These are phyloP conservation scores for Aspergillus melleus DNA, from an alignment of 2,329 filamentous ascomycete genomes.

Conservation along the genomic window DNA sequence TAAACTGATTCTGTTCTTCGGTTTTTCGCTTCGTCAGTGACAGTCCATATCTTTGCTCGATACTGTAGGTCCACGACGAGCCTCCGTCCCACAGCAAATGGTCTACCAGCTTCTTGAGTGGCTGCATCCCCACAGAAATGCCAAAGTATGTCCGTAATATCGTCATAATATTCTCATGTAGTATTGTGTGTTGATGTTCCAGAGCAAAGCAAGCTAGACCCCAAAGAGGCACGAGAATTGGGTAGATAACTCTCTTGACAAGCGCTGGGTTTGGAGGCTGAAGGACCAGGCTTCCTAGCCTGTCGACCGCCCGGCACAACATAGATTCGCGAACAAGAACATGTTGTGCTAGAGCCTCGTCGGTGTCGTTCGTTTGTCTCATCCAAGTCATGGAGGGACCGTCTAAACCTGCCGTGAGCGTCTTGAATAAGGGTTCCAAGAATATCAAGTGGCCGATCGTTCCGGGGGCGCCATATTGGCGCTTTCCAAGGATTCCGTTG, in stretches of 20 bases:
- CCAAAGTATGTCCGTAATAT: constrained; percentile 44
- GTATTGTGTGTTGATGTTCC: constrained; percentile 24
- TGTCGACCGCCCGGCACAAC: constrained; percentile 34
- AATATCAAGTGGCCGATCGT: constrained; percentile 45
- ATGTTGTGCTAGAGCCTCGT: constrained; percentile 4
- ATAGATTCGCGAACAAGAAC: constrained; percentile 27
- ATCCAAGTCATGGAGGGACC: constrained; percentile 30
- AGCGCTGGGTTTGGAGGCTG: constrained; percentile 46
- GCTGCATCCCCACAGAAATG: constrained; percentile 37
- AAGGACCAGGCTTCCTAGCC: constrained; percentile 37
- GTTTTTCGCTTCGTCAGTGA: constrained; percentile 28
- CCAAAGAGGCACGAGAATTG: constrained; percentile 44
- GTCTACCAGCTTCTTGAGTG: constrained; percentile 41
- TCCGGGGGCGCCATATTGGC: constrained; percentile 39
- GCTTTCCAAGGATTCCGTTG: constrained; percentile 45
- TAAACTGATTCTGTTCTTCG: constrained; percentile 14
- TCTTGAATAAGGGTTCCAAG: constrained; percentile 40
- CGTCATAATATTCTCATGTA: constrained; percentile 31
- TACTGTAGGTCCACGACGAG: constrained; percentile 37
- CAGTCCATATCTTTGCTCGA: constrained; percentile 24
- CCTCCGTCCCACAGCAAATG: constrained; percentile 44
- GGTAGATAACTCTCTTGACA: constrained; percentile 42
- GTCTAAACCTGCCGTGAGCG: constrained; percentile 35
- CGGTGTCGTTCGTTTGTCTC: background rate
- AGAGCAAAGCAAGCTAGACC: constrained; percentile 40